phyloP scores from a whole-genome alignment of 352 stramenopile species.

The Peronospora belbahrii region DNA sequence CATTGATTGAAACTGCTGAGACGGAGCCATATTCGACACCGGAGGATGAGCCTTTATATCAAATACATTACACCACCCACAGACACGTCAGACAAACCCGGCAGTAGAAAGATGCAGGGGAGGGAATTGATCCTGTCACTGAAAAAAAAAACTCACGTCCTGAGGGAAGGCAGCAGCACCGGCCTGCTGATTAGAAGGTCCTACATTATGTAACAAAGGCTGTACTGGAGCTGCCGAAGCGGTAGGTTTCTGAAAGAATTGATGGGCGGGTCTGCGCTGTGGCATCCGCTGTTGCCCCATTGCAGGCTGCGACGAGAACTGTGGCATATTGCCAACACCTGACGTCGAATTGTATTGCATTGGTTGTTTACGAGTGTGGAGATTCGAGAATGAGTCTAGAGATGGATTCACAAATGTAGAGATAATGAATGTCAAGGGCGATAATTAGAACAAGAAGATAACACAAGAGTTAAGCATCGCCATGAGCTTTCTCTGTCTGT shows the following conservation, averaged over 20 bases:
- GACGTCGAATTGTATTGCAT: constrained; percentile 17
- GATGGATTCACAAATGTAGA: too few species aligned
- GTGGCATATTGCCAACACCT: constrained; percentile 18
- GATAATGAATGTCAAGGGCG: too few species aligned
- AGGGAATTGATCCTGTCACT: not conserved
- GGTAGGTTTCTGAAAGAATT: constrained; percentile 41
- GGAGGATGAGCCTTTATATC: constrained; percentile 29
- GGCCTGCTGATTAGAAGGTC: constrained; percentile 28
- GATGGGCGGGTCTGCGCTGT: constrained; percentile 36
- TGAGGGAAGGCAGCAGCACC: constrained; percentile 22
- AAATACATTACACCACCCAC: not conserved
- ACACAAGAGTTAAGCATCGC: too few species aligned
- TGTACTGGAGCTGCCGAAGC: not conserved
- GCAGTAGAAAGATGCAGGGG: not conserved
- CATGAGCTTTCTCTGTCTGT: too few species aligned
- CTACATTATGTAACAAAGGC: constrained; percentile 11
- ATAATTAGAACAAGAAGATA: too few species aligned
- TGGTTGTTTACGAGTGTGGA: constrained; percentile 43
- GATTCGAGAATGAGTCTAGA: constrained; percentile 53
- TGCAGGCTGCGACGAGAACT: constrained; percentile 31
- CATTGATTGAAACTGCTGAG: constrained; percentile 29
- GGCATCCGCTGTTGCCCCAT: constrained; percentile 30
- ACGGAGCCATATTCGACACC: constrained; percentile 17
- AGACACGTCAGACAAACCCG: not conserved
- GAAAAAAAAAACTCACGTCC: constrained; percentile 37